Base-by-base conservation (phyloP, 2,329 filamentous ascomycete genomes). In the Paracamarosporium sp. region DNA sequence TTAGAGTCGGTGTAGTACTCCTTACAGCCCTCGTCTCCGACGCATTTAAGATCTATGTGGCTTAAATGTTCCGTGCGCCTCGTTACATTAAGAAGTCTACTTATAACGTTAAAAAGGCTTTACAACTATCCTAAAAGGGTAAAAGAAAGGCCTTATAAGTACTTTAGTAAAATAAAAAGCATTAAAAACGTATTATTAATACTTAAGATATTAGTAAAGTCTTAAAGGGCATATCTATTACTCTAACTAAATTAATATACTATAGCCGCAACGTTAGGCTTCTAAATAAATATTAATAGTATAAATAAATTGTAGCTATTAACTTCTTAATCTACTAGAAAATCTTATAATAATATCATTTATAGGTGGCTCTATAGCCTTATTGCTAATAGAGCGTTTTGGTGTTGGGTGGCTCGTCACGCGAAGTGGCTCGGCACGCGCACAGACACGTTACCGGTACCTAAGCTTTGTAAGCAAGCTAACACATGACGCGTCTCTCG, bases 361-460 rank as follows among this genome's bases (percentile, higher is more conserved):
- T 55, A 28, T 55, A 31, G 53, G 43, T 48, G 24, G 30, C 20
- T 46, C 30, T 46, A 53, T 33, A 35, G n/a, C 30, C 51, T 45
- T 17, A 27, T 53, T 46, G 45, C 28, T 53, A 53, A n/a, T 53
- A 43, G 35, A 53, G 50, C 50, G 35, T 43, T 53, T 53, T 53
- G 38, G 8, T 53, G 38, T 53, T 53, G 3, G 22, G 35, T 24
- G 50, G 6, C n/a, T 12, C 28, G 12, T 31, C 12, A 12, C 6
- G 28, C 12, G 28, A 31, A 31, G 6, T 12, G 6, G 13, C 12
- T 6, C 22, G 13, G 27, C n/a, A 31, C 24, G 44, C n/a, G 44
- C 44, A 47, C 44, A 24, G 44, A 47, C 44, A 47, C 44, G 44
- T n/a, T 35, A 50, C 33, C 24, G 6, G n/a, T n/a, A n/a, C n/a